These are phyloP conservation scores for Chrysoporthe puriensis DNA, from an alignment of 2,329 filamentous ascomycete genomes.

Conservation along the genomic window DNA sequence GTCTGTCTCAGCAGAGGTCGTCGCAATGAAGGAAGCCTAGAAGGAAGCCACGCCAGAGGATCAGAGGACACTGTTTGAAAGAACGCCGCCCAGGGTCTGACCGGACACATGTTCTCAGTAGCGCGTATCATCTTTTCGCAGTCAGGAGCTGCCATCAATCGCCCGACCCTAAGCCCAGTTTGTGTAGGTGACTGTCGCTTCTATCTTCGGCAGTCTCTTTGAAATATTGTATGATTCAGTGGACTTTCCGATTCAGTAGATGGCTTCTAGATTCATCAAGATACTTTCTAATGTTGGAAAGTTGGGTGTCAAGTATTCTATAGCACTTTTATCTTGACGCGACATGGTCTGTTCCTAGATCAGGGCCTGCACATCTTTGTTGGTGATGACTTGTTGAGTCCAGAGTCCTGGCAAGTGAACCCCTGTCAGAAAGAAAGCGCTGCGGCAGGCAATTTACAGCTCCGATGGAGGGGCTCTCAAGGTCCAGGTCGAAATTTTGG, in stretches of 20 bases:
- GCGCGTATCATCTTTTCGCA: not conserved
- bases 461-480: conserved; percentile 17
- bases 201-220: not conserved
- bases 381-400: not conserved
- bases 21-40: not conserved
- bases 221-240: too few species aligned
- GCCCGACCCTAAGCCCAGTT: not conserved
- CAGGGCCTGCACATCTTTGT: too few species aligned
- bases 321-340: too few species aligned
- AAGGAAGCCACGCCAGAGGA: not conserved
- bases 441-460: conserved; percentile 15
- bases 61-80: not conserved
- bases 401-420: not conserved
- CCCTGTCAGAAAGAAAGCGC: not conserved
- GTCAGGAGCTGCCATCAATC: not conserved
- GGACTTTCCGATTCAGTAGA: too few species aligned
- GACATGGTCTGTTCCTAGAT: too few species aligned
- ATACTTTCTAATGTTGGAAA: too few species aligned
- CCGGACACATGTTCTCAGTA: not conserved
- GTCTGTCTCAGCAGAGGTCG: not conserved
- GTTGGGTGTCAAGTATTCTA: too few species aligned
- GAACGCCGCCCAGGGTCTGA: not conserved
- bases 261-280: too few species aligned
- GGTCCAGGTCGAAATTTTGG: conserved; percentile 22
- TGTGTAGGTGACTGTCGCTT: not conserved